Conservation (phyloP, 208 protist genomes). For the Trypanosoma conorhini region DNA sequence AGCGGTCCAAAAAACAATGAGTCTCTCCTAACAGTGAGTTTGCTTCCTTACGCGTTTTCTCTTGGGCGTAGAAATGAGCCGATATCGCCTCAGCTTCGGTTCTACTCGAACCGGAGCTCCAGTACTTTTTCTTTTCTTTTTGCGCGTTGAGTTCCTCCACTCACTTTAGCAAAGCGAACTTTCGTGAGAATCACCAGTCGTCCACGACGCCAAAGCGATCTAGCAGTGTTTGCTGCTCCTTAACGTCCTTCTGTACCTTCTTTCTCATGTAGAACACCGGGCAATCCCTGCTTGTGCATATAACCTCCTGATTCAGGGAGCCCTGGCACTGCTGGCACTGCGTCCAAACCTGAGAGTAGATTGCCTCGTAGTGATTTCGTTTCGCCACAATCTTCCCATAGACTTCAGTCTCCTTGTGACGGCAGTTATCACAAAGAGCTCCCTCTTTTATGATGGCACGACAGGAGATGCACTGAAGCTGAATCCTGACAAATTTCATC, state of each 20-base stretch:
- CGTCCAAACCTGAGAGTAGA: conserved; percentile 98
- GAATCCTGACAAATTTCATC: conserved; percentile 97
- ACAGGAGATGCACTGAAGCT: conserved; percentile 97
- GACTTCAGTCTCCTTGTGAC: conserved; percentile 85
- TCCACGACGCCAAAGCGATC: conserved; percentile 95
- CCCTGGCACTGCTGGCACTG: conserved; percentile 99
- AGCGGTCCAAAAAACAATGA: no score
- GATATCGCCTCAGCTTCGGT: not conserved
- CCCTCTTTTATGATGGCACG: conserved; percentile 77
- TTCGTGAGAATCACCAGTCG: conserved; percentile 76
- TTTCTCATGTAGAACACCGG: conserved; percentile 99
- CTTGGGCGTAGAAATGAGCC: not conserved
- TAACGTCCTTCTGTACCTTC: conserved; percentile 99
- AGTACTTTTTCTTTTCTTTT: not conserved
- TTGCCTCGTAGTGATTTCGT: conserved; percentile 94
- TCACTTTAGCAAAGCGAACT: not conserved
- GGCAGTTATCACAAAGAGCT: conserved; percentile 94
- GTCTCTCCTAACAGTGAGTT: not conserved
- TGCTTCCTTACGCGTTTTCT: not conserved
- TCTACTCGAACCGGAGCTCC: not conserved
- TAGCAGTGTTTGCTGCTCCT: conserved; percentile 92
- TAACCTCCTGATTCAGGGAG: conserved; percentile 97
- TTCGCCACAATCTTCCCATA: conserved; percentile 93
- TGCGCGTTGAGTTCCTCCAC: not conserved
- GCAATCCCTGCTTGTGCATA: conserved; percentile 97